Evolutionary conservation across 1,139 yeast species (phyloP).

Genomic region (Kurtzmaniella quercitrusa): DNA sequence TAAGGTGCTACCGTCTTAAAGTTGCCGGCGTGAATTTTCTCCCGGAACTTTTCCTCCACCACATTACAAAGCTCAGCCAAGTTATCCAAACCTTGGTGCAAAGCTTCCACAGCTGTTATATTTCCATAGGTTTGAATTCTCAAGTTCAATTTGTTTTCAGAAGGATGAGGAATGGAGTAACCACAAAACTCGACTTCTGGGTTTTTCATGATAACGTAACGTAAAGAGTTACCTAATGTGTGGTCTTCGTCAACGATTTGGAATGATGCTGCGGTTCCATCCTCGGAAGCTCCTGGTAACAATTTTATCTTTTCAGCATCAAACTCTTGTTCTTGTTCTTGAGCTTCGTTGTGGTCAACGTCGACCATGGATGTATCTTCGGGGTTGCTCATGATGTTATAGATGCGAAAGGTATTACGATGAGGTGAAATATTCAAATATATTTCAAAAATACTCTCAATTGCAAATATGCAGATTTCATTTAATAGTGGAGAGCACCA

Average conservation of each 20-base stretch:
- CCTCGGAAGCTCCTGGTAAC: constrained; percentile 91
- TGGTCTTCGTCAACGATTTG: constrained; percentile 93
- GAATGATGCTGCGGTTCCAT: constrained; percentile 93
- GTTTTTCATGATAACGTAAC: constrained; percentile 94
- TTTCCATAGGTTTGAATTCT: constrained; percentile 93
- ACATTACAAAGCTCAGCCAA: constrained; percentile 78
- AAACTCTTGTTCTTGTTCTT: constrained; percentile 33
- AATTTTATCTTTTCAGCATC: constrained; percentile 51
- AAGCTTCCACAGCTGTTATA: constrained; percentile 87
- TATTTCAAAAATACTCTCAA: too few species aligned
- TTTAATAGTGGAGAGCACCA: too few species aligned
- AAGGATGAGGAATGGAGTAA: constrained; percentile 98
- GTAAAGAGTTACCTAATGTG: constrained; percentile 87
- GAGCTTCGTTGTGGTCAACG: constrained; percentile 13
- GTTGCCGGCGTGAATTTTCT: constrained; percentile 51
- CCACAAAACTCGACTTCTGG: constrained; percentile 98
- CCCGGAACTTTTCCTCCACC: constrained; percentile 74
- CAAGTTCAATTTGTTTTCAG: constrained; percentile 83
- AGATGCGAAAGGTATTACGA: background rate
- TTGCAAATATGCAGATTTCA: too few species aligned
- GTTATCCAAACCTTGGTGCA: constrained; percentile 87
- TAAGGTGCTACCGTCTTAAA: constrained; percentile 48
- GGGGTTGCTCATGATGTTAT: constrained; percentile 11
- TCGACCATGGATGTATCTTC: constrained; percentile 24
- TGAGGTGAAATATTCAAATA: constrained; percentile 1